Evolutionary conservation across 371 early-diverging fungal genomes (phyloP).

Genomic region (Dentiscutata heterogama): DNA sequence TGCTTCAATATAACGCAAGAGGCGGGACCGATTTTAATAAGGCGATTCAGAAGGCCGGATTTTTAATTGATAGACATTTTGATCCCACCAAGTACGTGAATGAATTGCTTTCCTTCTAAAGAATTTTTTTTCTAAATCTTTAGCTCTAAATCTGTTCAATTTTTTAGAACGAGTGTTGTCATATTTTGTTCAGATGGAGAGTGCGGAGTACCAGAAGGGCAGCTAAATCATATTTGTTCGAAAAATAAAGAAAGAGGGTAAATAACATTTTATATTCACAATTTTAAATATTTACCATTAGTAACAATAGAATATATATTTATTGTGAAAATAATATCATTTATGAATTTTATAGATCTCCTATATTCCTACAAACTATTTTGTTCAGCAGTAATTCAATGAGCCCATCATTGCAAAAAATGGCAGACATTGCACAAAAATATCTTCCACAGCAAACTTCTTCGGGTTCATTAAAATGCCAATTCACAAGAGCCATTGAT

Average conservation of each 20-base stretch:
- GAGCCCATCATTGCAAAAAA: neutral
- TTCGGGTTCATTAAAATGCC: neutral
- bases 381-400: neutral
- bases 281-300: neutral
- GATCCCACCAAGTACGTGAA: slow-evolving; percentile 40
- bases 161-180: slow-evolving; percentile 36
- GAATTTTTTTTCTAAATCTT: neutral
- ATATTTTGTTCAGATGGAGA: slow-evolving; percentile 41
- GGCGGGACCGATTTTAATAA: slow-evolving; percentile 35
- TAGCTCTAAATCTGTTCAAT: neutral
- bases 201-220: neutral
- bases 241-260: neutral
- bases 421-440: slow-evolving; percentile 10
- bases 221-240: neutral
- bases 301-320: neutral
- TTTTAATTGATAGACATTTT: slow-evolving; percentile 21
- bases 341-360: slow-evolving; percentile 5
- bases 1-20: slow-evolving; percentile 7
- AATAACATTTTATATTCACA: neutral
- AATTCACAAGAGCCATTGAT: neutral
- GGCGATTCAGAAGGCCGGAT: slow-evolving; percentile 41
- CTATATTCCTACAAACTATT: slow-evolving; percentile 31
- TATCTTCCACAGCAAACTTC: neutral
- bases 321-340: too few relatives aligned
- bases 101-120: neutral